A percentile compares a stretch with the other conserved stretches of the same genome.
Evolutionary conservation across 2,329 filamentous ascomycete species (phyloP).

Genomic region (Diaporthe capsici): DNA sequence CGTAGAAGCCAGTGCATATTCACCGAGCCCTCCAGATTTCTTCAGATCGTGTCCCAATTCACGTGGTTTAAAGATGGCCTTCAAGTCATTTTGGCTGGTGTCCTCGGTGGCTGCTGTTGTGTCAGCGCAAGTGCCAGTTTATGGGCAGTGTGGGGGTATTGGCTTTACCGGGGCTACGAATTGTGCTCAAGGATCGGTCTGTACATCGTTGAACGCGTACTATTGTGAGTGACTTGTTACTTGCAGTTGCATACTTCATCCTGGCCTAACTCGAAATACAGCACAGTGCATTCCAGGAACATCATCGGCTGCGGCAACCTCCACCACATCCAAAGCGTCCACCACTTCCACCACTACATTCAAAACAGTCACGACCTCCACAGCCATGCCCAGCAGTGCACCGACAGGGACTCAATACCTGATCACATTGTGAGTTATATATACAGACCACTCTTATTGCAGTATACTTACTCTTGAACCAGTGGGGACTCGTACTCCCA

Average conservation of each 20-base stretch:
- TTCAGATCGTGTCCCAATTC: no score
- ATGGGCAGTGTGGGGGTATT: constrained; percentile 38
- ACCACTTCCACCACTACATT: background rate
- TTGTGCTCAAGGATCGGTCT: constrained; percentile 32
- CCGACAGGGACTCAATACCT: constrained; percentile 50
- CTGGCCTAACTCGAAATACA: background rate
- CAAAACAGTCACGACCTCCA: constrained; percentile 14
- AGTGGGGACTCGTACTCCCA: constrained; percentile 73
- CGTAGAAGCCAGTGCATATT: background rate
- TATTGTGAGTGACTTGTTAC: constrained; percentile 12
- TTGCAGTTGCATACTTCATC: accelerated
- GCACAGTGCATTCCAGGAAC: constrained; percentile 36
- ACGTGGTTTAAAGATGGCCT: constrained; percentile 4
- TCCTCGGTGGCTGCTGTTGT: constrained; percentile 9
- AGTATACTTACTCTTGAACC: background rate
- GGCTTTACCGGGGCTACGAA: constrained; percentile 37
- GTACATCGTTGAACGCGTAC: constrained; percentile 36
- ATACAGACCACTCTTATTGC: background rate
- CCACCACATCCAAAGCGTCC: background rate
- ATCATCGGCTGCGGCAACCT: constrained; percentile 3
- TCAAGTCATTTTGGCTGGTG: background rate
- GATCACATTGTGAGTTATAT: constrained; percentile 55
- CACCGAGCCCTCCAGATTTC: no score
- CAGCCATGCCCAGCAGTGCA: background rate
- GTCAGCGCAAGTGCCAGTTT: constrained; percentile 43